Evolutionary conservation across 257 asterid genomes (phyloP).

Genomic region (Solanum dulcamara): DNA sequence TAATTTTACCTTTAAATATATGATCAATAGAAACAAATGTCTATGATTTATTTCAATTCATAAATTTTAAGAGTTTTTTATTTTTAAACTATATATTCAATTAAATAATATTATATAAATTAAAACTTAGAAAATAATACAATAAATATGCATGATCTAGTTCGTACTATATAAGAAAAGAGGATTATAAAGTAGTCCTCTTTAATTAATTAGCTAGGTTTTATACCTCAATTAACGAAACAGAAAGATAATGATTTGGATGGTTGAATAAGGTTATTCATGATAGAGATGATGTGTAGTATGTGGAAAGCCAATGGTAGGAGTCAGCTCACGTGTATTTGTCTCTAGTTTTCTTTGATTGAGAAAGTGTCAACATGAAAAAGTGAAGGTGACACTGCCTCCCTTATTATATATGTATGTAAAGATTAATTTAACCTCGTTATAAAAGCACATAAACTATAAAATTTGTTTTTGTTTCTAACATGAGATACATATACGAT

Average conservation of each 20-base stretch:
- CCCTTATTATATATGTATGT: not conserved
- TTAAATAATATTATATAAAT: not conserved
- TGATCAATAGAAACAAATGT: not conserved
- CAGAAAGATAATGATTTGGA: not conserved
- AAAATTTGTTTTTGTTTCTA: not conserved
- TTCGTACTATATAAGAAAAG: not conserved
- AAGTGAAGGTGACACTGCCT: not conserved
- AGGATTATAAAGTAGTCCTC: not conserved
- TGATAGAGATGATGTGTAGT: not conserved
- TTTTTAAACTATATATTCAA: not conserved
- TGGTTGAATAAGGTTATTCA: not conserved
- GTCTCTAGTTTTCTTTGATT: not conserved
- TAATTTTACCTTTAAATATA: not conserved
- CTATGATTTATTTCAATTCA: not conserved
- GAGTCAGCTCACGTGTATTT: conserved; percentile 1
- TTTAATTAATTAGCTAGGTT: not conserved
- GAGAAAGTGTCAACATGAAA: not conserved
- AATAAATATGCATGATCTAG: not conserved
- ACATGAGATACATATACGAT: too few species aligned
- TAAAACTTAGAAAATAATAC: not conserved
- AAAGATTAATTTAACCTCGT: not conserved
- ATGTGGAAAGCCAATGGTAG: not conserved
- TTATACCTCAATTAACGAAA: not conserved
- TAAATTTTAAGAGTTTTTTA: not conserved
- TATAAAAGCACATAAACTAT: too few species aligned